Conservation (phyloP, 179 eudicot species). For the Drosera spatulata region DNA sequence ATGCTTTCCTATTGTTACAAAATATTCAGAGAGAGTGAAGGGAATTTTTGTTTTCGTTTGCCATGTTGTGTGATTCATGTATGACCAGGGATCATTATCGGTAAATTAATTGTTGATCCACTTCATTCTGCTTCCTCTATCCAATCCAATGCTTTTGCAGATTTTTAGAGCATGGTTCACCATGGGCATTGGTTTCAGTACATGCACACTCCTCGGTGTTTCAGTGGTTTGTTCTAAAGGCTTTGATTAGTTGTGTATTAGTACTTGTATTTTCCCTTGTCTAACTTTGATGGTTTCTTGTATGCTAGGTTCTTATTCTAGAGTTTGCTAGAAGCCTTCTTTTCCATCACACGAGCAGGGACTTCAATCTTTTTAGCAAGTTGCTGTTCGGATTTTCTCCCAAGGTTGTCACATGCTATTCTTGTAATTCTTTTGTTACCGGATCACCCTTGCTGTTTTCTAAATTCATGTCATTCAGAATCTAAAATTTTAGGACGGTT, state of each 20-base stretch:
- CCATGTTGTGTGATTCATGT: no score
- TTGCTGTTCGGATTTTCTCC: slow-evolving; percentile 43
- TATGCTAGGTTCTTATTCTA: slow-evolving; percentile 50
- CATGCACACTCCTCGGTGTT: slow-evolving; percentile 54
- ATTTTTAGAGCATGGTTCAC: slow-evolving; percentile 69
- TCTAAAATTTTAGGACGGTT: neutral
- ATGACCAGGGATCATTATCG: no score
- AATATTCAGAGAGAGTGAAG: no score
- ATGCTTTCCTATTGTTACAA: no score
- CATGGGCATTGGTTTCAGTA: slow-evolving; percentile 65
- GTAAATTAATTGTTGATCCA: neutral
- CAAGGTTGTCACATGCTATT: slow-evolving; percentile 35
- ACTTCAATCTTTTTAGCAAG: slow-evolving; percentile 30
- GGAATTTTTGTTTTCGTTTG: no score
- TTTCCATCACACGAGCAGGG: slow-evolving; percentile 25
- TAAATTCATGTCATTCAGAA: neutral
- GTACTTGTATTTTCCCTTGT: neutral
- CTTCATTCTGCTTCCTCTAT: neutral
- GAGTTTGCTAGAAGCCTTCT: slow-evolving; percentile 30
- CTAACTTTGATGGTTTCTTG: neutral
- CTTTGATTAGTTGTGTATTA: neutral
- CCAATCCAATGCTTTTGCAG: slow-evolving; percentile 22
- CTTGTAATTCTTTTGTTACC: neutral
- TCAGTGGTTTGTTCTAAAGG: slow-evolving; percentile 35
- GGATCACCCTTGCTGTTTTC: neutral